A percentile compares a stretch with the other conserved stretches of the same genome.
These are phyloP conservation scores for Chlorokybus atmophyticus DNA, from an alignment of 139 green algal genomes.

Conservation along the genomic window DNA sequence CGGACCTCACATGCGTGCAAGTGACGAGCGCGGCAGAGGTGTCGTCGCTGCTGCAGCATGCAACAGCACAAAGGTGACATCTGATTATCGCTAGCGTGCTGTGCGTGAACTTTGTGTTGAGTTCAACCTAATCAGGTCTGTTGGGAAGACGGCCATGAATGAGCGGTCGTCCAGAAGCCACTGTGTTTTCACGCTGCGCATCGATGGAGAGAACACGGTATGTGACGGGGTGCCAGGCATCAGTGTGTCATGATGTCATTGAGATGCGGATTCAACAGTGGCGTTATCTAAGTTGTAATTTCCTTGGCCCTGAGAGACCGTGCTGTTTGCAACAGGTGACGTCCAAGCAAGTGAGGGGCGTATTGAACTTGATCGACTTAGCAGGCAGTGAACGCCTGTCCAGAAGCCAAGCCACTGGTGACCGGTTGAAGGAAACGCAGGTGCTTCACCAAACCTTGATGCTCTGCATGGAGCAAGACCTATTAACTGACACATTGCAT, in stretches of 20 bases:
- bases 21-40: constrained; percentile 24
- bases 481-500: no score
- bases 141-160: constrained; percentile 71
- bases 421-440: constrained; percentile 77
- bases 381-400: constrained; percentile 79
- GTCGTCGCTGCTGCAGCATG: constrained; percentile 14
- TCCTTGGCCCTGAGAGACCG: neutral
- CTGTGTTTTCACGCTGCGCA: constrained; percentile 72
- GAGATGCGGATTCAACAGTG: neutral
- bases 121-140: constrained; percentile 11
- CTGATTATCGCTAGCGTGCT: neutral
- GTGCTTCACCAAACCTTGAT: no score
- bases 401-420: constrained; percentile 51
- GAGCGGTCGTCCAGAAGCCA: constrained; percentile 68
- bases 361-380: constrained; percentile 90
- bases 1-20: constrained; percentile 30
- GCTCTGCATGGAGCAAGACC: no score
- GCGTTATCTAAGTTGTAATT: neutral
- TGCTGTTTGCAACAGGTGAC: constrained; percentile 6
- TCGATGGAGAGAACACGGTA: constrained; percentile 41
- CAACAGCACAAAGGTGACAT: constrained; percentile 5
- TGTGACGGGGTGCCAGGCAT: neutral
- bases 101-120: neutral
- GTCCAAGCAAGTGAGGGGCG: constrained; percentile 7
- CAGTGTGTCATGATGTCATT: neutral